Evolutionary conservation across 257 asterid genomes (phyloP).

Genomic region (Eucommia ulmoides): DNA sequence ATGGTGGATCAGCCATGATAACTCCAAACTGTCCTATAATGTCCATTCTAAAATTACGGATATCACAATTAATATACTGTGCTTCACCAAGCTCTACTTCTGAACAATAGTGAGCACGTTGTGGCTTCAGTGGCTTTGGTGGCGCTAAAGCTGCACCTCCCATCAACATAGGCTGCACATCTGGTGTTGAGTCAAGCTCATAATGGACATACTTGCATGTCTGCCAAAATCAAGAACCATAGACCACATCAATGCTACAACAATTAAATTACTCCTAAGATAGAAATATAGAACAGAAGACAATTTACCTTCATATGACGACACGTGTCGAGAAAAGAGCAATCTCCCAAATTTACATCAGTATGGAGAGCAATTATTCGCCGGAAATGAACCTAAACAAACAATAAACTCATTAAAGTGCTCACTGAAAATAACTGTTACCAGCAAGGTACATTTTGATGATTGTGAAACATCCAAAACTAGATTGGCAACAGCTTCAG

Average conservation of each 20-base stretch:
- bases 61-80: slow-evolving; percentile 97
- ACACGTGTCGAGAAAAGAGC: slow-evolving; percentile 96
- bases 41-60: slow-evolving; percentile 92
- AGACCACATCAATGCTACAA: slow-evolving; percentile 7
- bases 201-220: slow-evolving; percentile 98
- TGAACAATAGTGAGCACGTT: slow-evolving; percentile 88
- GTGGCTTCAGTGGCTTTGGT: slow-evolving; percentile 61
- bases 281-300: slow-evolving; percentile 9
- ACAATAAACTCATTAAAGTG: slow-evolving; percentile 3
- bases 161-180: slow-evolving; percentile 63
- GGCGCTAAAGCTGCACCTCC: slow-evolving; percentile 51
- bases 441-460: slow-evolving; percentile 9
- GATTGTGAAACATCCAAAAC: no score
- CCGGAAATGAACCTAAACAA: slow-evolving; percentile 79
- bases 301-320: slow-evolving; percentile 94
- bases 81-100: slow-evolving; percentile 97
- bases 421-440: background rate
- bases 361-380: slow-evolving; percentile 95
- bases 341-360: slow-evolving; percentile 91
- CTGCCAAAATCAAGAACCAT: slow-evolving; percentile 22
- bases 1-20: slow-evolving; percentile 99
- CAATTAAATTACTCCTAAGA: background rate
- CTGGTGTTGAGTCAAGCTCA: slow-evolving; percentile 92
- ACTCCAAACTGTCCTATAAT: slow-evolving; percentile 94
- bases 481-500: no score